A percentile compares a stretch with the other conserved stretches of the same genome.
Evolutionary conservation across 768 basidiomycete genomes (phyloP).

Genomic region (Candolleomyces eurysporus): DNA sequence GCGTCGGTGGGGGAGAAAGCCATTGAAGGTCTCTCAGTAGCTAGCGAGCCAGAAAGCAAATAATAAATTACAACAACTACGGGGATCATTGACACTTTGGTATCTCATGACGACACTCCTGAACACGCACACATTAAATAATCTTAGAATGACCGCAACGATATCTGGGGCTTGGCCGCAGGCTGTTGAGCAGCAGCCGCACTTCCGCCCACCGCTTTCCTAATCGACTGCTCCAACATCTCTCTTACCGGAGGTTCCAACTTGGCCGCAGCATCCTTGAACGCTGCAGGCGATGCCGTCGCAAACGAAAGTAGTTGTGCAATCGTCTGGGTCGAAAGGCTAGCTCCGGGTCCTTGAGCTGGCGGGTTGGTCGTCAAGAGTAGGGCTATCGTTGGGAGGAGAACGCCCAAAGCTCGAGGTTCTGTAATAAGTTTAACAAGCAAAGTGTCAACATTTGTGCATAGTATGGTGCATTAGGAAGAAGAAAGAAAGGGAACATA

Average conservation of each 20-base stretch:
- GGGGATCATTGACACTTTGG: too few relatives aligned
- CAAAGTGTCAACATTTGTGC: neutral
- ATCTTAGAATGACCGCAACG: constrained; percentile 62
- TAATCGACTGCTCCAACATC: constrained; percentile 72
- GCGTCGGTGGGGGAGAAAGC: too few relatives aligned
- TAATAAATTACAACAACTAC: too few relatives aligned
- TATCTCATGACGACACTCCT: too few relatives aligned
- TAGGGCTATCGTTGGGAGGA: constrained; percentile 74
- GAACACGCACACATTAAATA: neutral
- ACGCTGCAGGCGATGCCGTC: constrained; percentile 64
- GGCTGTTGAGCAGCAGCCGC: constrained; percentile 29
- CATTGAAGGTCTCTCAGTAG: too few relatives aligned
- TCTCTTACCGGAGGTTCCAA: constrained; percentile 59
- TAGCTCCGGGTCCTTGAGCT: constrained; percentile 24
- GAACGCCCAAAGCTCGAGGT: constrained; percentile 60
- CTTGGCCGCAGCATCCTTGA: constrained; percentile 79
- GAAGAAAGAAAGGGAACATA: constrained; percentile 35
- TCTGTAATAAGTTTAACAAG: constrained; percentile 37
- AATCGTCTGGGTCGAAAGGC: constrained; percentile 57
- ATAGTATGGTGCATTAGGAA: constrained; percentile 1
- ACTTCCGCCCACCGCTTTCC: constrained; percentile 64
- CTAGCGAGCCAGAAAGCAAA: too few relatives aligned
- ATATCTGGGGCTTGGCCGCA: constrained; percentile 71
- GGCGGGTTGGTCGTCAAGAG: constrained; percentile 57
- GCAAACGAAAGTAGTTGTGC: constrained; percentile 73